Base-by-base conservation (phyloP, 2,329 filamentous ascomycete genomes). In the Fusarium burgessii region DNA sequence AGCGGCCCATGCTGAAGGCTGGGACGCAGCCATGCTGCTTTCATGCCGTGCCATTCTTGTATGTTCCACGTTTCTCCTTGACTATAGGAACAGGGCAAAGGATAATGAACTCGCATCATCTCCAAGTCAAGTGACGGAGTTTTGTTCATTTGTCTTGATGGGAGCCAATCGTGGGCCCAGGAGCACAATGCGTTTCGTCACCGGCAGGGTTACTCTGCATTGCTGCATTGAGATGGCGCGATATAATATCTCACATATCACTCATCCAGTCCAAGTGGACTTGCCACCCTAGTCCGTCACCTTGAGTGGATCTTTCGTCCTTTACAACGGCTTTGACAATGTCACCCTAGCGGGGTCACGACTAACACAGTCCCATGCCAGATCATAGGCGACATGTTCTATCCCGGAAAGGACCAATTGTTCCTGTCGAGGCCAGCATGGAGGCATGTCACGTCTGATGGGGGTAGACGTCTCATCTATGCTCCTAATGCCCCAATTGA, bases 321-420 rank as follows among this genome's bases (percentile, higher is more conserved):
- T 70, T 72, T 63, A 36, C 52, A 60, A 58, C 58, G 59, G 57
- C 63, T 65, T 65, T 65, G 55, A 33, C 67, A 67, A 75, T 76
- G 58, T 60, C 68, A 75, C 72, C 62, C 58, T 73, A 46, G 62
- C 67, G 59, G 68, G 63, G 47, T 54, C 58, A 51, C 60, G 43
- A 74, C 70, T 76, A 55, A 76, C 74, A 68, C 59, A 23, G 51
- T 62, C 61, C 58, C 68, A 61, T 61, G 52, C 33, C 63, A 83
- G 81, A 80, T 81, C 38, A 82, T 82, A 77, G 76, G 79, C 57
- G 77, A 79, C 50, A 71, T 83, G 51, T 82, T 84, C 68, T 80
- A 78, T 20, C 77, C 76, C n/a, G 63, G 67, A 20, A 74, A 76
- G 40, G 67, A 78, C 18, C 76, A 78, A 43, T 82, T 81, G 62